Evolutionary conservation across 1,284 basidiomycete genomes (phyloP).

Genomic region (Taiwanofungus camphoratus): DNA sequence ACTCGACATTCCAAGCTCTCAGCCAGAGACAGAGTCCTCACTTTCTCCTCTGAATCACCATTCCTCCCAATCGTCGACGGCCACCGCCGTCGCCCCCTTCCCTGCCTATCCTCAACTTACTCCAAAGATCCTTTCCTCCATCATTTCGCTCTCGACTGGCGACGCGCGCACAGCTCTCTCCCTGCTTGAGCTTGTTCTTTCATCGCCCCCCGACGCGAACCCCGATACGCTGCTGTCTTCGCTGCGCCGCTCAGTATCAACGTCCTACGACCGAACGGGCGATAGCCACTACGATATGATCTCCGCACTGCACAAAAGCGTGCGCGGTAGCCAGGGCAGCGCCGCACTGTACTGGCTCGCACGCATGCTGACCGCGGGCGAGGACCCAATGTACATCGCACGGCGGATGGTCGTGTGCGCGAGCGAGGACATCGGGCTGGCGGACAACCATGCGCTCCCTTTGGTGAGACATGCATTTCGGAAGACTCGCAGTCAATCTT

Average conservation of each 20-base stretch:
- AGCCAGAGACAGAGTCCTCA: conserved; percentile 15
- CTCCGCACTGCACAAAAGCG: conserved; percentile 81
- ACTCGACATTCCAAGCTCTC: conserved; percentile 16
- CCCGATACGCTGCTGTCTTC: conserved; percentile 43
- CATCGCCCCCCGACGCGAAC: conserved; percentile 31
- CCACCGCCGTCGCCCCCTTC: conserved; percentile 15
- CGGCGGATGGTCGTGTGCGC: conserved; percentile 80
- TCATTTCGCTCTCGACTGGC: conserved; percentile 55
- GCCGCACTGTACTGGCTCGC: conserved; percentile 91
- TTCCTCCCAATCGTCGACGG: conserved; percentile 11
- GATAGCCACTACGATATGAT: conserved; percentile 86
- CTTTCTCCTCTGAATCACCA: conserved; percentile 10
- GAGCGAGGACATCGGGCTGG: conserved; percentile 83
- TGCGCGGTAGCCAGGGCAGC: conserved; percentile 74
- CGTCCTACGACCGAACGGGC: conserved; percentile 69
- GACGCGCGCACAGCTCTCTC: conserved; percentile 70
- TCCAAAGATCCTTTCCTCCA: conserved; percentile 40
- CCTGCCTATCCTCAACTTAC: conserved; percentile 42
- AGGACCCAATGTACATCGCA: conserved; percentile 84
- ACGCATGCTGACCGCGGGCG: conserved; percentile 78
- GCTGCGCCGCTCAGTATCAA: conserved; percentile 50
- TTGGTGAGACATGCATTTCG: conserved; percentile 42
- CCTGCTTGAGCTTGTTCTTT: conserved; percentile 56
- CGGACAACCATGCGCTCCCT: conserved; percentile 67
- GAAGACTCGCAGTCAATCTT: conserved; percentile 2